These are phyloP conservation scores for Blastomyces gilchristii DNA, from an alignment of 2,329 filamentous ascomycete genomes.

Conservation along the genomic window DNA sequence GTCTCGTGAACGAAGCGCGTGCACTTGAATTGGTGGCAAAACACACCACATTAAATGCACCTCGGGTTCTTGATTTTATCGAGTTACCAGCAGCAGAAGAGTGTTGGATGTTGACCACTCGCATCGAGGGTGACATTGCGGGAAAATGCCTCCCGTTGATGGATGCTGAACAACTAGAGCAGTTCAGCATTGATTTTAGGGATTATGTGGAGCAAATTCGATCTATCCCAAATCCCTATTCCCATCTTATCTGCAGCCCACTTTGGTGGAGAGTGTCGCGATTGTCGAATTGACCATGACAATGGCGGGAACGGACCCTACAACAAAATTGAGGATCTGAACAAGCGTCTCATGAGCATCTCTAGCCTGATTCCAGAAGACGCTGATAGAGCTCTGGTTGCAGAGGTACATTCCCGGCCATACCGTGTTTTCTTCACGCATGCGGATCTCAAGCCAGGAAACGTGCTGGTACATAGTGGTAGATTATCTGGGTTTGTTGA, in stretches of 20 bases:
- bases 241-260: slow-evolving; percentile 10
- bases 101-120: slow-evolving; percentile 10
- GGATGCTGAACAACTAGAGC: slow-evolving; percentile 6
- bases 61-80: slow-evolving; percentile 9
- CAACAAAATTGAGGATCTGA: slow-evolving; percentile 4
- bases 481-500: no score
- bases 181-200: slow-evolving; percentile 10
- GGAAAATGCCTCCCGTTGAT: slow-evolving; percentile 10
- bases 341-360: slow-evolving; percentile 10
- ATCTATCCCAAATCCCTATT: slow-evolving; percentile 11
- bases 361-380: slow-evolving; percentile 8
- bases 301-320: slow-evolving; percentile 7
- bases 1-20: not conserved
- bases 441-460: no score
- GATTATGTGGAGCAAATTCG: slow-evolving; percentile 10
- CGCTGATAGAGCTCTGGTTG: slow-evolving; percentile 8
- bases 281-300: slow-evolving; percentile 10
- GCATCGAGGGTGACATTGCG: slow-evolving; percentile 9
- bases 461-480: no score
- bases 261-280: slow-evolving; percentile 8
- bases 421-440: no score
- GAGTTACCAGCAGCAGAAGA: slow-evolving; percentile 7
- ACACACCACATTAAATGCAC: slow-evolving; percentile 9
- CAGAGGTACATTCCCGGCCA: not conserved
- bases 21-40: not conserved